These are phyloP conservation scores for Peterozyma toletana DNA, from an alignment of 805 yeast genomes.

Conservation along the genomic window DNA sequence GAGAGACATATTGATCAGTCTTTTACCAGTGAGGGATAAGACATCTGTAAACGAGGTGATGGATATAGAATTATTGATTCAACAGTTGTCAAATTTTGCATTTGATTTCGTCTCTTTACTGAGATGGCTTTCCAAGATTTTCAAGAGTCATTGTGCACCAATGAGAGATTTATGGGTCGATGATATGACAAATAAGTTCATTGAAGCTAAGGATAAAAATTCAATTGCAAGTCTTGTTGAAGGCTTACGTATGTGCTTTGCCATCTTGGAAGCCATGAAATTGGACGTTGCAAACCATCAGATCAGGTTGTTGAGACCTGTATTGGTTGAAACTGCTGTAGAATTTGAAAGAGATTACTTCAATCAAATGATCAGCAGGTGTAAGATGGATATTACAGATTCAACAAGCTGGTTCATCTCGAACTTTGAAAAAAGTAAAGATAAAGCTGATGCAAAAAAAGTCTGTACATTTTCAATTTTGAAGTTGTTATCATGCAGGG, in stretches of 20 bases:
- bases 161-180: conserved; percentile 90
- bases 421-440: conserved; percentile 17
- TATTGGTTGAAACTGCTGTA: conserved; percentile 77
- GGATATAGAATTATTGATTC: conserved; percentile 70
- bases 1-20: conserved; percentile 63
- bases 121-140: conserved; percentile 66
- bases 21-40: conserved; percentile 74
- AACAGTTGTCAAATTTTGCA: conserved; percentile 66
- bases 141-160: conserved; percentile 91
- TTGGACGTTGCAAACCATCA: conserved; percentile 94
- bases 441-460: conserved; percentile 22
- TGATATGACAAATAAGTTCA: conserved; percentile 62
- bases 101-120: conserved; percentile 67
- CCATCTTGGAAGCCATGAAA: conserved; percentile 89
- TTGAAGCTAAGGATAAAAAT: conserved; percentile 32
- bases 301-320: conserved; percentile 77
- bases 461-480: conserved; percentile 46
- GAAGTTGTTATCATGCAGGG: conserved; percentile 65
- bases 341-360: conserved; percentile 87
- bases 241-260: conserved; percentile 71
- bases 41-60: conserved; percentile 59
- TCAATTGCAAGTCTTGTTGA: conserved; percentile 53
- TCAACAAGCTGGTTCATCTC: conserved; percentile 61
- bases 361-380: conserved; percentile 39
- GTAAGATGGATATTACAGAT: conserved; percentile 52